A percentile compares a stretch with the other conserved stretches of the same genome.
These are phyloP conservation scores for Neckera pumila DNA, from an alignment of 225 moss, liverwort and hornwort species.

Conservation along the genomic window DNA sequence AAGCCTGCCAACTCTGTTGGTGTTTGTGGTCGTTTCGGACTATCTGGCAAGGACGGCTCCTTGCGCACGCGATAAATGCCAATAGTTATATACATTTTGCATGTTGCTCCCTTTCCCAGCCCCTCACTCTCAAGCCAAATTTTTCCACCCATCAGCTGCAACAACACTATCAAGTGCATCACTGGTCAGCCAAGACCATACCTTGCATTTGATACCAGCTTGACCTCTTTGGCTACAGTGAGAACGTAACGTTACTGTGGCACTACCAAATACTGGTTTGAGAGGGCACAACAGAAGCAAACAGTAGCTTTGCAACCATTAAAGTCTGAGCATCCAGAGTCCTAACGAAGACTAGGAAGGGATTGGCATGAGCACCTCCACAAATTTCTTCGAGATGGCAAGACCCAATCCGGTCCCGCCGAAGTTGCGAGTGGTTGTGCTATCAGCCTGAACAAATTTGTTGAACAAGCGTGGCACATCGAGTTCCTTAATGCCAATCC, in stretches of 20 bases:
- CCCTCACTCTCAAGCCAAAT: constrained; percentile 67
- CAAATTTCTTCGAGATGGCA: constrained; percentile 60
- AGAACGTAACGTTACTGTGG: not conserved
- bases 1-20: constrained; percentile 15
- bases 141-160: constrained; percentile 69
- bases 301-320: not conserved
- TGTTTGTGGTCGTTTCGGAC: not conserved
- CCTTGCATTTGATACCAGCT: not conserved
- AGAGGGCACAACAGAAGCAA: not conserved
- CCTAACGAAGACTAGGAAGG: not conserved
- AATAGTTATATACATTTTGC: constrained; percentile 43
- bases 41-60: not conserved
- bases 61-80: constrained; percentile 28
- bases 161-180: not conserved
- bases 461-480: constrained; percentile 77
- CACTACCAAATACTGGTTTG: not conserved
- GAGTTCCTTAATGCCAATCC: constrained; percentile 53
- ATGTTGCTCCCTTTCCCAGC: constrained; percentile 57
- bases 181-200: not conserved
- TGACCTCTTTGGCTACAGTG: not conserved
- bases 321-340: not conserved
- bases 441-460: constrained; percentile 91
- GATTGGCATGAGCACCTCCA: constrained; percentile 22
- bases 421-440: constrained; percentile 65
- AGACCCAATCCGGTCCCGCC: constrained; percentile 89